Base-by-base conservation (phyloP, 441 rosid genomes). In the Adansonia rubrostipa region DNA sequence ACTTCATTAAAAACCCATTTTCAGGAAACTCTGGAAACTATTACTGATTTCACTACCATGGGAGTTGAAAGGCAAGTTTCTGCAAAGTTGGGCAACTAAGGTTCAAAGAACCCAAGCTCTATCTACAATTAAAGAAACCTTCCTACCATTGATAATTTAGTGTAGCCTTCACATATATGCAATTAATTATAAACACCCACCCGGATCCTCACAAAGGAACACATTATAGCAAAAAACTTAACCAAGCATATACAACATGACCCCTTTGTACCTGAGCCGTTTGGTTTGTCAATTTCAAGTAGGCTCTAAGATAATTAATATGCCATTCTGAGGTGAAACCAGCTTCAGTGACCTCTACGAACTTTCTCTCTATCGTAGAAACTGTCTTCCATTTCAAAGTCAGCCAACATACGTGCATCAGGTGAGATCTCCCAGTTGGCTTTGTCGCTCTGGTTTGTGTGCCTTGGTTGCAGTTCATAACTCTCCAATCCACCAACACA, bases 361-460 rank as follows among this genome's bases (percentile, higher is more conserved):
- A 56, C 77, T 81, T 83, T 85, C 75, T 84, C 69, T 71, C 81
- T 78, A 65, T 79, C 81, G 4, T 77, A 50, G 53, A 76, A 73
- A 73, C 86, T 82, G 54, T 77, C 79, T 45, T 85, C 90, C 78
- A 78, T 78, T 54, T 84, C 89, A 68, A 87, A 82, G 79, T 88
- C 80, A 69, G 88, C 89, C 81, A 33, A 33, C 36, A 33, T 33
- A 33, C 36, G 36, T 14, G 85, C 78, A 50, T 89, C 91, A 47
- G 87, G 81, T 51, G 87, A 78, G 62, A 81, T 81, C 80, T 88
- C 90, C 93, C 92, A 85, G 63, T 88, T 84, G 71, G 79, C 75
- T 61, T 75, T 81, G 40, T 58, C 84, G 76, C 86, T 82, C 82
- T 78, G 77, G 63, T 73, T 76, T 50, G 57, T n/a, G 76, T 47